phyloP scores from a whole-genome alignment of 176 grass and related monocot species.

The Stipa capillata region DNA sequence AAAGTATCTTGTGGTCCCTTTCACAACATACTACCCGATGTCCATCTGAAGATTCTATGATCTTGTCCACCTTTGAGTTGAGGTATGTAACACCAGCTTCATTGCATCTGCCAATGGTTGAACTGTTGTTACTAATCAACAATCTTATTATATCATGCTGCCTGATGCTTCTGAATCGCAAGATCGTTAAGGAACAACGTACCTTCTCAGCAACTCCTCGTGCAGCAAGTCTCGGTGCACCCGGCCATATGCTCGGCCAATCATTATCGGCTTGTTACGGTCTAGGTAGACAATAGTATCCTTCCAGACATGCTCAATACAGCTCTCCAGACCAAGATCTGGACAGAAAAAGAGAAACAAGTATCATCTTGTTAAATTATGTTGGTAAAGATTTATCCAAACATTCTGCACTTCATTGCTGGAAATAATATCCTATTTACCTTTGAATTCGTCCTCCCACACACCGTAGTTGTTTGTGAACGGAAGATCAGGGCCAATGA shows the following conservation, averaged over 20 bases:
- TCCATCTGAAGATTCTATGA: slow-evolving; percentile 72
- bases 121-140: background rate
- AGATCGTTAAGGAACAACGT: background rate
- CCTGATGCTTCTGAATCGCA: background rate
- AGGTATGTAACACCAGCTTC: slow-evolving; percentile 86
- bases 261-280: slow-evolving; percentile 63
- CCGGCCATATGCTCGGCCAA: slow-evolving; percentile 91
- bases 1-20: slow-evolving; percentile 49
- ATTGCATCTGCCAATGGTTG: slow-evolving; percentile 44
- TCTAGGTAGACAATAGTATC: slow-evolving; percentile 90
- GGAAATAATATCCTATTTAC: slow-evolving; percentile 35
- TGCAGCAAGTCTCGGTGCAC: slow-evolving; percentile 82
- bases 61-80: slow-evolving; percentile 89
- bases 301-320: slow-evolving; percentile 93
- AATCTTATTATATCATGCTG: background rate
- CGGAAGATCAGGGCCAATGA: slow-evolving; percentile 84
- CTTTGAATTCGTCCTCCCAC: slow-evolving; percentile 93
- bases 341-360: slow-evolving; percentile 9
- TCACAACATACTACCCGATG: slow-evolving; percentile 80
- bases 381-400: background rate
- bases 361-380: background rate
- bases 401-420: too few species aligned
- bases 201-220: slow-evolving; percentile 84
- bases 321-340: slow-evolving; percentile 89
- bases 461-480: slow-evolving; percentile 99